A percentile compares a stretch with the other conserved stretches of the same genome.
Conservation (phyloP, 1,284 basidiomycete genomes). For the Leccinum pallidistipes region DNA sequence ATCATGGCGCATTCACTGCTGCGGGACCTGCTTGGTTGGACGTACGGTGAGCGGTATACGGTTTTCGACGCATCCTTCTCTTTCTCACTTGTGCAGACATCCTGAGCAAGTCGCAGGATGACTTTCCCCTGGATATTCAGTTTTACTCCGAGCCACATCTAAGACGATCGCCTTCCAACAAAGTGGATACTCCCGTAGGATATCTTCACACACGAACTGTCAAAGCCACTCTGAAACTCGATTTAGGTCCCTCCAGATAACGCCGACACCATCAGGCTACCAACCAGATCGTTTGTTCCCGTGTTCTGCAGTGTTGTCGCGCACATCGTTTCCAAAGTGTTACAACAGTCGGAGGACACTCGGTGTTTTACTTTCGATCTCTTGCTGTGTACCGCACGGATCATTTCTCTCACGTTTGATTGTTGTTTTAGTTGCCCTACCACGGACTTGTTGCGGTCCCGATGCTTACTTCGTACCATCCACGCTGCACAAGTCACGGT, state of each 20-base stretch:
- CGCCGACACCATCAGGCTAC: slow-evolving; percentile 38
- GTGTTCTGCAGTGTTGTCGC: slow-evolving; percentile 47
- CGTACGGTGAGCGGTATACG: slow-evolving; percentile 41
- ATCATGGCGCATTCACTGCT: slow-evolving; percentile 45
- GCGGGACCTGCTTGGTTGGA: slow-evolving; percentile 42
- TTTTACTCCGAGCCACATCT: slow-evolving; percentile 27
- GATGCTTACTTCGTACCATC: slow-evolving; percentile 42
- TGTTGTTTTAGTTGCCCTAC: slow-evolving; percentile 45
- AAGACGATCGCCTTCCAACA: slow-evolving; percentile 17
- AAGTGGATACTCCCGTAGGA: slow-evolving; percentile 33
- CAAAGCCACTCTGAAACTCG: slow-evolving; percentile 18
- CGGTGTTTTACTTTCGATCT: slow-evolving; percentile 52
- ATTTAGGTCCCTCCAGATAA: slow-evolving; percentile 28
- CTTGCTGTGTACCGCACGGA: slow-evolving; percentile 40
- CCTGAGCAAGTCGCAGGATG: slow-evolving; percentile 32
- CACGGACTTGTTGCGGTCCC: slow-evolving; percentile 37
- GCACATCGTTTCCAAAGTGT: slow-evolving; percentile 42
- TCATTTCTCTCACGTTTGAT: slow-evolving; percentile 45
- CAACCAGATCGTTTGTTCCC: slow-evolving; percentile 40
- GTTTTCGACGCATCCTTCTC: not conserved
- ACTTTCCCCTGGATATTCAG: slow-evolving; percentile 37
- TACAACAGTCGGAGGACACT: slow-evolving; percentile 42
- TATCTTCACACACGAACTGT: not conserved
- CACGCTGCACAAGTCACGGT: slow-evolving; percentile 29
- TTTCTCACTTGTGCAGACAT: slow-evolving; percentile 35